Evolutionary conservation across 441 rosid species (phyloP).

Genomic region (Erodium moschatum): DNA sequence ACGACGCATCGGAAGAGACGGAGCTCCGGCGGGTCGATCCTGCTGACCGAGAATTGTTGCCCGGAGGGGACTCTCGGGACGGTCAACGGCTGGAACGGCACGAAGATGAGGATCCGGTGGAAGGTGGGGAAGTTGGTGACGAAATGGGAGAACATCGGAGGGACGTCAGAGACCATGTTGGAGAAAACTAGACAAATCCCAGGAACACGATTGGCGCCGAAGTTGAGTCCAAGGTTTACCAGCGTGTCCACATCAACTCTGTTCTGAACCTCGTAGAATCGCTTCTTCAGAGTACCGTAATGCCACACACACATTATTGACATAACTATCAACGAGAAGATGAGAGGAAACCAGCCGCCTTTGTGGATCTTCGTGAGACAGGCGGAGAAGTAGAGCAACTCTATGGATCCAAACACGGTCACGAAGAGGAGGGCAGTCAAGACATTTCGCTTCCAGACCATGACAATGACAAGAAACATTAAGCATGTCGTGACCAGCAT

Average conservation of each 20-base stretch:
- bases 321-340: conserved; percentile 67
- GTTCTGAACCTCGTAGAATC: conserved; percentile 79
- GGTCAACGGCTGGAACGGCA: conserved; percentile 80
- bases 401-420: conserved; percentile 71
- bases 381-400: conserved; percentile 89
- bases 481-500: conserved; percentile 92
- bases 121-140: conserved; percentile 95
- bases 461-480: conserved; percentile 65
- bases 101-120: conserved; percentile 76
- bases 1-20: conserved; percentile 86
- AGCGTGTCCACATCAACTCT: conserved; percentile 94
- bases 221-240: conserved; percentile 78
- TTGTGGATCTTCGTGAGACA: conserved; percentile 82
- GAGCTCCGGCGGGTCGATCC: conserved; percentile 79
- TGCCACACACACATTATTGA: conserved; percentile 90
- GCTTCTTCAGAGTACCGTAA: conserved; percentile 74
- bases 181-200: conserved; percentile 89
- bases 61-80: conserved; percentile 76
- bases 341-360: conserved; percentile 98
- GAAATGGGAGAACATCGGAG: conserved; percentile 86
- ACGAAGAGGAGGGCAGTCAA: conserved; percentile 57
- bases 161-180: conserved; percentile 78
- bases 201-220: conserved; percentile 80
- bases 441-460: conserved; percentile 85
- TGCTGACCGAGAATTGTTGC: conserved; percentile 78